phyloP scores from a whole-genome alignment of 2,329 filamentous ascomycete species.

The Aspergillus sp. region DNA sequence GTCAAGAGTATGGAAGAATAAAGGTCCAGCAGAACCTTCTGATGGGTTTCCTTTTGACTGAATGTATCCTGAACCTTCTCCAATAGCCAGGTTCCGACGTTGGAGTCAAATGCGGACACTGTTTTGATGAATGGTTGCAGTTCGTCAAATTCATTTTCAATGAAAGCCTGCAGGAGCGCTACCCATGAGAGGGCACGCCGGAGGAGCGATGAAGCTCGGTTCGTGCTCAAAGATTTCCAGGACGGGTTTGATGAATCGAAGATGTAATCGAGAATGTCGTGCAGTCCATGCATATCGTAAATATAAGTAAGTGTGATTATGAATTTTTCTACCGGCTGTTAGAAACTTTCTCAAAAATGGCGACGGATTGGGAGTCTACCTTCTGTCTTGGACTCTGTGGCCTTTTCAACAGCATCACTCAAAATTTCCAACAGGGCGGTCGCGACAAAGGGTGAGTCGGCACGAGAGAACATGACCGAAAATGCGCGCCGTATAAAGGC shows the following conservation, averaged over 20 bases:
- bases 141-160: constrained; percentile 13
- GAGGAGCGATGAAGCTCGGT: constrained; percentile 34
- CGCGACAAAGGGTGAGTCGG: constrained; percentile 34
- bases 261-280: constrained; percentile 23
- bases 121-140: constrained; percentile 21
- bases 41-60: constrained; percentile 18
- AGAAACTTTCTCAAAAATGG: not conserved
- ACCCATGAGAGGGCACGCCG: constrained; percentile 35
- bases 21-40: constrained; percentile 22
- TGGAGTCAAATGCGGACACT: constrained; percentile 29
- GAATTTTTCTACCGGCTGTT: constrained; percentile 17
- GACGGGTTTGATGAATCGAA: constrained; percentile 25
- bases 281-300: constrained; percentile 24
- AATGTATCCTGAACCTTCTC: constrained; percentile 28
- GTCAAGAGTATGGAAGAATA: constrained; percentile 31
- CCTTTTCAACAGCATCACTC: constrained; percentile 34
- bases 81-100: constrained; percentile 35
- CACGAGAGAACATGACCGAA: constrained; percentile 22
- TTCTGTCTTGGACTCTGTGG: constrained; percentile 27
- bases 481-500: constrained; percentile 25
- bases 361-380: constrained; percentile 17
- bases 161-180: constrained; percentile 22
- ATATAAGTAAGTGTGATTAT: constrained; percentile 18
- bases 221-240: constrained; percentile 26
- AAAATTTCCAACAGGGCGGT: constrained; percentile 36